Evolutionary conservation across 106 monocot species (phyloP).

Genomic region (Apostasia shenzhenica): DNA sequence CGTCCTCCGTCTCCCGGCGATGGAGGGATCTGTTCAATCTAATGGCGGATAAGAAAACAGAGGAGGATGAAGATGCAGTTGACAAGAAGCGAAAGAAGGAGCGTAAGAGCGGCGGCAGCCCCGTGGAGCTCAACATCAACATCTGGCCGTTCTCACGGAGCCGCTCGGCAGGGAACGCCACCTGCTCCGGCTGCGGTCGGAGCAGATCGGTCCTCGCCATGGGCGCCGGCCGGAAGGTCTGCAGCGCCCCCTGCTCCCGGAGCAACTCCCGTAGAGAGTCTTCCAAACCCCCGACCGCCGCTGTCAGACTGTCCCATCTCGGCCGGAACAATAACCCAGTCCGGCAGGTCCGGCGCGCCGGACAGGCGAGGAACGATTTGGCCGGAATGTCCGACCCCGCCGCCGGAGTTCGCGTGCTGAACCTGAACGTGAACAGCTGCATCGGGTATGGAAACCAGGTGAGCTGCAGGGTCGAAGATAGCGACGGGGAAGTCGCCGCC

Average conservation of each 20-base stretch:
- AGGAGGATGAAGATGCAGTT: constrained; percentile 13
- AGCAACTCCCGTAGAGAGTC: constrained; percentile 85
- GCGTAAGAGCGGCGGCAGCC: constrained; percentile 1
- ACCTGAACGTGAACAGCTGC: constrained; percentile 59
- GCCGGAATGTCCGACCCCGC: neutral
- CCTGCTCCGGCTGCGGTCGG: constrained; percentile 8
- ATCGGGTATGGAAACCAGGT: constrained; percentile 34
- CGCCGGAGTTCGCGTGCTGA: constrained; percentile 25
- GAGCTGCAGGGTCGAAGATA: constrained; percentile 31
- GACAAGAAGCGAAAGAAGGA: constrained; percentile 3
- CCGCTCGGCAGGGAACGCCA: constrained; percentile 60
- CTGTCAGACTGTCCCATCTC: constrained; percentile 32
- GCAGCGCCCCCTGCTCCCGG: constrained; percentile 89
- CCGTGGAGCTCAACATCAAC: constrained; percentile 58
- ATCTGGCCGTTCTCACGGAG: constrained; percentile 94
- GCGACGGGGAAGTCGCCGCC: neutral
- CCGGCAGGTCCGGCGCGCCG: constrained; percentile 29
- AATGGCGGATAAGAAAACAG: constrained; percentile 14
- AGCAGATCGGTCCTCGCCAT: neutral
- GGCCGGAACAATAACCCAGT: constrained; percentile 61
- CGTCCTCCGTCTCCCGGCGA: constrained; percentile 31
- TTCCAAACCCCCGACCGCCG: constrained; percentile 2
- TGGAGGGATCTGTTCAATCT: constrained; percentile 73
- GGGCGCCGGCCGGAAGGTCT: constrained; percentile 27
- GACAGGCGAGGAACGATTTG: neutral